These are phyloP conservation scores for Phytophthora pseudosyringae DNA, from an alignment of 352 stramenopile species.

Conservation along the genomic window DNA sequence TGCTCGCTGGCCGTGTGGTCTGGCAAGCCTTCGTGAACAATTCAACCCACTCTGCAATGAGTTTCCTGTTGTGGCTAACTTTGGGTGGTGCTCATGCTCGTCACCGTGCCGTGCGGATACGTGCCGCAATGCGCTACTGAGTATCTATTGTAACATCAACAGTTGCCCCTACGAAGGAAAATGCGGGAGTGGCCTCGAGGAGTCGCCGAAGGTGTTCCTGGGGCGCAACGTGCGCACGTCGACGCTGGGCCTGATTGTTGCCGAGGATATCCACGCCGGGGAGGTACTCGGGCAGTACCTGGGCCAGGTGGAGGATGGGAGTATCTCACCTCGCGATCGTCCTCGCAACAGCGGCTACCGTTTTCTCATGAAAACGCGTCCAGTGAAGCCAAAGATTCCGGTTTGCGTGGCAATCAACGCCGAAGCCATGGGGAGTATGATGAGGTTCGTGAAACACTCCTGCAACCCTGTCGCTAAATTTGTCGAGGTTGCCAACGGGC, in stretches of 20 bases:
- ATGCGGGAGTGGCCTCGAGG: not conserved
- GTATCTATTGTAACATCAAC: not conserved
- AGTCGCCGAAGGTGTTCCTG: not conserved
- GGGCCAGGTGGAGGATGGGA: constrained; percentile 7
- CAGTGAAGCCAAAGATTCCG: not conserved
- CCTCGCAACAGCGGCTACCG: not conserved
- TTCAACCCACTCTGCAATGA: no score
- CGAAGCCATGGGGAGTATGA: constrained; percentile 1
- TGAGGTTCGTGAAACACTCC: constrained; percentile 12
- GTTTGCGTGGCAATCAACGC: constrained; percentile 6
- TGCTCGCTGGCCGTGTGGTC: no score
- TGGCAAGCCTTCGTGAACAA: no score
- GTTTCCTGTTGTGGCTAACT: no score
- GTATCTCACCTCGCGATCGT: not conserved
- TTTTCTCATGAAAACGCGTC: not conserved
- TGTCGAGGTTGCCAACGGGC: not conserved
- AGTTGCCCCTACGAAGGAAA: not conserved
- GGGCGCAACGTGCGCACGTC: not conserved
- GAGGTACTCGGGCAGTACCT: constrained; percentile 15
- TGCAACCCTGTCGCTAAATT: not conserved
- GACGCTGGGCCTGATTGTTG: not conserved
- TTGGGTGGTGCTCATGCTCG: no score
- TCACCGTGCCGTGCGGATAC: not conserved
- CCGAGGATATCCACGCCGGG: not conserved
- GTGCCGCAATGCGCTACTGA: not conserved